These are phyloP conservation scores for Aspergillus oerlinghausenensis DNA, from an alignment of 2,329 filamentous ascomycete species.

Conservation along the genomic window DNA sequence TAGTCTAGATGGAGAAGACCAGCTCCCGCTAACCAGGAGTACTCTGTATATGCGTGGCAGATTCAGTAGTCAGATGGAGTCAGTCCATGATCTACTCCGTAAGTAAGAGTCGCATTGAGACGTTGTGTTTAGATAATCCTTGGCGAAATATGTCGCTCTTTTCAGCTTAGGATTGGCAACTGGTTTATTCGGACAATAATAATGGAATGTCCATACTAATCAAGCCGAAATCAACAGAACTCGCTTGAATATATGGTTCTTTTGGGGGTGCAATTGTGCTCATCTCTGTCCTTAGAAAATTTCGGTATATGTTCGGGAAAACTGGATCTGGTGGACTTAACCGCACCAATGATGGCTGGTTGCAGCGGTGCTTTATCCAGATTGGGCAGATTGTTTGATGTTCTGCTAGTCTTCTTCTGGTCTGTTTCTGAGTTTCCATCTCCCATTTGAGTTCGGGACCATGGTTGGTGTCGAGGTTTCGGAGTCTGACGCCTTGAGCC, in stretches of 20 bases:
- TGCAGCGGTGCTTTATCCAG: neutral
- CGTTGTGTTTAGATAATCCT: neutral
- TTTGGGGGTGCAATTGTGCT: neutral
- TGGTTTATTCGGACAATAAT: neutral
- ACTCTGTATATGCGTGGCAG: neutral
- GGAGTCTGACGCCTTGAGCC: neutral
- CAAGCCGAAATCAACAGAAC: neutral
- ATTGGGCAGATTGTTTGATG: neutral
- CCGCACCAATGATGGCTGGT: conserved; percentile 4
- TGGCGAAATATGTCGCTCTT: neutral
- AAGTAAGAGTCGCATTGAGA: too few species aligned
- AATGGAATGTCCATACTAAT: neutral
- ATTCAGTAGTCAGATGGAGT: neutral
- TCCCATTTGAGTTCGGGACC: neutral
- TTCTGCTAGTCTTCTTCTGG: neutral
- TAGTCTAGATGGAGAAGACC: neutral
- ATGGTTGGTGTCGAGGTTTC: neutral
- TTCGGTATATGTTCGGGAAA: conserved; percentile 14
- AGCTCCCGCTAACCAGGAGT: neutral
- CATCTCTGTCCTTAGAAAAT: neutral
- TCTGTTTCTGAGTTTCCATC: neutral
- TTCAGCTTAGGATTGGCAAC: neutral
- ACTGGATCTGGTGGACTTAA: conserved; percentile 4
- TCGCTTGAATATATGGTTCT: neutral
- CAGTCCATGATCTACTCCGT: too few species aligned